These are phyloP conservation scores for Globisporangium paddicum DNA, from an alignment of 352 stramenopile species.

Conservation along the genomic window DNA sequence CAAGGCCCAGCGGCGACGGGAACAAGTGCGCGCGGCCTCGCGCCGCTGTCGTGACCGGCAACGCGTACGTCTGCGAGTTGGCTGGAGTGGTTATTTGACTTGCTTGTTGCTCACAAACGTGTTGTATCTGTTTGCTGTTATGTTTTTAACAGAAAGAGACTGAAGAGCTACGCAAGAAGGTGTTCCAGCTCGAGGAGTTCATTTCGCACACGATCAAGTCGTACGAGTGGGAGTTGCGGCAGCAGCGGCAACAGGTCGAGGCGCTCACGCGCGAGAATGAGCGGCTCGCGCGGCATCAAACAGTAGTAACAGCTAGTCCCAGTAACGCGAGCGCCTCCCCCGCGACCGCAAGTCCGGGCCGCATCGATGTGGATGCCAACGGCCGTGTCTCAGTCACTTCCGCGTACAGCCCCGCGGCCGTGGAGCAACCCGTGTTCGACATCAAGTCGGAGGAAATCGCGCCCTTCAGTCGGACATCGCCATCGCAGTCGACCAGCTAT, in stretches of 20 bases:
- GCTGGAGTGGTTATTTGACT: no score
- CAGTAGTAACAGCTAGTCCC: background rate
- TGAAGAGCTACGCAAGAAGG: conserved; percentile 60
- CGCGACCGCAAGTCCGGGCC: background rate
- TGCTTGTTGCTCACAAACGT: background rate
- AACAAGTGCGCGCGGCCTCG: conserved; percentile 58
- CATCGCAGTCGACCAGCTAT: background rate
- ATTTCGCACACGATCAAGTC: conserved; percentile 52
- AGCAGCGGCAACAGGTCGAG: conserved; percentile 40
- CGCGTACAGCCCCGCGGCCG: conserved; percentile 18
- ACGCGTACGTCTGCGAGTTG: conserved; percentile 18
- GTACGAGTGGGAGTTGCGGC: conserved; percentile 45
- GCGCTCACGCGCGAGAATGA: conserved; percentile 40
- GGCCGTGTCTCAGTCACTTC: background rate
- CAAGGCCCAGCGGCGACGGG: conserved; percentile 54
- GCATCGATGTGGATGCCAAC: conserved; percentile 1
- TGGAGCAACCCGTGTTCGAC: conserved; percentile 18
- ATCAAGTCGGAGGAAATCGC: conserved; percentile 27
- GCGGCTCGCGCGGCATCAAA: conserved; percentile 21
- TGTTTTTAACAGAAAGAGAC: conserved; percentile 35
- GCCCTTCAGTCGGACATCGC: conserved; percentile 6
- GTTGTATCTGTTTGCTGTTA: background rate
- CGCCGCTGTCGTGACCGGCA: conserved; percentile 56
- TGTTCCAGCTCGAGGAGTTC: conserved; percentile 67
- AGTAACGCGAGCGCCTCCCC: background rate